Percentiles rank a stretch among this genome's conserved stretches.
Conservation (phyloP, 352 stramenopile genomes). For the Phytopythium ostracodes region DNA sequence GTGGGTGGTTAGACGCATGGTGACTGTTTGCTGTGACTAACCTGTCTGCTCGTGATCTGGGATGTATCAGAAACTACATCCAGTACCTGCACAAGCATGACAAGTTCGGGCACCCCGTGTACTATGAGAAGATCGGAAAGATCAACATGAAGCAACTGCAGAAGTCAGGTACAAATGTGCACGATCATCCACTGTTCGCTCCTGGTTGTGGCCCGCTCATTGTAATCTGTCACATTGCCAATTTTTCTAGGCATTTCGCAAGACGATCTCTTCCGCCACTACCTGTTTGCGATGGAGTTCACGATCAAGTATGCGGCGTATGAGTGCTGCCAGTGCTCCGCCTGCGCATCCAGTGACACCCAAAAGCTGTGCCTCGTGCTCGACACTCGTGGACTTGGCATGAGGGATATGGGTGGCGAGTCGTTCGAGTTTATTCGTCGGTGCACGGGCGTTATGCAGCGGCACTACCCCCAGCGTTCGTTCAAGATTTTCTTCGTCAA, state of each 20-base stretch:
- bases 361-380: conserved; percentile 75
- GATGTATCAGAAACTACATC: conserved; percentile 56
- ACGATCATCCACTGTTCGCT: not conserved
- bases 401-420: conserved; percentile 72
- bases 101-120: conserved; percentile 74
- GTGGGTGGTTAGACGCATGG: not conserved
- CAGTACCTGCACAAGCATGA: conserved; percentile 80
- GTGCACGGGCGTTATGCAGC: conserved; percentile 83
- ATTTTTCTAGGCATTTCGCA: conserved; percentile 30
- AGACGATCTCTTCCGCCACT: conserved; percentile 79
- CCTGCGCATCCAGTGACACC: conserved; percentile 56
- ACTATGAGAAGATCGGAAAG: conserved; percentile 74
- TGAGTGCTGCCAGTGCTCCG: conserved; percentile 45
- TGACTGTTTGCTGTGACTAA: not conserved
- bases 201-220: not conserved
- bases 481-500: conserved; percentile 93
- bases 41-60: not conserved
- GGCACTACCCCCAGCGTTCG: conserved; percentile 85
- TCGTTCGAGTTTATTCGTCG: conserved; percentile 78
- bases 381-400: conserved; percentile 70
- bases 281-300: conserved; percentile 85
- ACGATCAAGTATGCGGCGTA: conserved; percentile 71
- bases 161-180: conserved; percentile 28
- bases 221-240: not conserved
- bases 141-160: conserved; percentile 83